A percentile compares a stretch with the other conserved stretches of the same genome.
These are phyloP conservation scores for Candida morakotiae DNA, from an alignment of 805 yeast species.

Conservation along the genomic window DNA sequence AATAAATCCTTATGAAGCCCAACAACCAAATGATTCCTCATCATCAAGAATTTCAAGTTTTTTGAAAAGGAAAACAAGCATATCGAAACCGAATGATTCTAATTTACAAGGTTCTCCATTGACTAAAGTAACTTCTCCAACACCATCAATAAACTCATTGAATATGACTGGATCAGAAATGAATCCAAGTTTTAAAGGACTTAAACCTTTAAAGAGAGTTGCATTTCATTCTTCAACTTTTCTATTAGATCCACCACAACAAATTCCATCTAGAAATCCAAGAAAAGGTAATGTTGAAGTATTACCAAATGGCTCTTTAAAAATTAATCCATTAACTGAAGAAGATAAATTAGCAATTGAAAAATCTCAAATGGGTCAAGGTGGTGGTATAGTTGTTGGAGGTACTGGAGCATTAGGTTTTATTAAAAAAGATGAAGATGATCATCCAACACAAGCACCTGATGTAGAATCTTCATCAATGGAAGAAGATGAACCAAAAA, in stretches of 20 bases:
- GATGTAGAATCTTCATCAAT: slow-evolving; percentile 14
- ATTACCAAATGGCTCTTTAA: slow-evolving; percentile 48
- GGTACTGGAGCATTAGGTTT: slow-evolving; percentile 66
- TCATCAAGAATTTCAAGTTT: slow-evolving; percentile 23
- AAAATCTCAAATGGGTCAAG: slow-evolving; percentile 36
- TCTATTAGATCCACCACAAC: slow-evolving; percentile 65
- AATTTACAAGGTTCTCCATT: slow-evolving; percentile 6
- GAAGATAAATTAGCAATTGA: slow-evolving; percentile 46
- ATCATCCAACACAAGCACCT: slow-evolving; percentile 18
- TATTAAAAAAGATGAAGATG: slow-evolving; percentile 16
- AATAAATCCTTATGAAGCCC: slow-evolving; percentile 13
- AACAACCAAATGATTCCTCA: slow-evolving; percentile 4
- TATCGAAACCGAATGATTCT: not conserved
- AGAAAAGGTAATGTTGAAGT: slow-evolving; percentile 69
- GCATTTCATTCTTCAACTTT: slow-evolving; percentile 41
- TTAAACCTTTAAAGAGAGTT: slow-evolving; percentile 38
- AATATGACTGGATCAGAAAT: slow-evolving; percentile 4
- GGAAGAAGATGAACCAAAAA: slow-evolving; percentile 19
- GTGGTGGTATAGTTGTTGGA: slow-evolving; percentile 75
- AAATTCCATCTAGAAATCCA: slow-evolving; percentile 84
- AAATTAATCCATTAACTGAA: slow-evolving; percentile 50
- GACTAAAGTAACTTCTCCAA: slow-evolving; percentile 1
- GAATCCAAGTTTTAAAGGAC: slow-evolving; percentile 23
- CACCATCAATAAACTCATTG: slow-evolving; percentile 3
- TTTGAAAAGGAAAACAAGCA: slow-evolving; percentile 20